Evolutionary conservation across 2,329 filamentous ascomycete genomes (phyloP), one percentile per base, ranked within the genome.

Genomic region (Colletotrichum sp.): DNA sequence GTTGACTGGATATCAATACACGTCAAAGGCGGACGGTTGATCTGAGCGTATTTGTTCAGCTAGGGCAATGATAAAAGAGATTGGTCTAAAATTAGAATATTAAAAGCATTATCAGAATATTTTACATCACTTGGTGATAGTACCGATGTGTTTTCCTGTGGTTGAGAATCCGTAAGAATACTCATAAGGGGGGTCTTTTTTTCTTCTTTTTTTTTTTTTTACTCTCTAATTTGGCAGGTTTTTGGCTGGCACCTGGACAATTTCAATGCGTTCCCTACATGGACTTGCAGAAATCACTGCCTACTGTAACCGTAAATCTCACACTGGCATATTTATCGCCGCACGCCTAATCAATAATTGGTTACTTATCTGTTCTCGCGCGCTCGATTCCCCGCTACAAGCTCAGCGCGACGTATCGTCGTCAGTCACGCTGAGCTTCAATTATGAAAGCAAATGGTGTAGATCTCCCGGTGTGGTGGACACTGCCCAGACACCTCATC

Each of bases 341-440:
- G 16, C 39, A n/a, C 39, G 39, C 39, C 0, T 44, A 19, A 44
- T 44, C 39, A n/a, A 44, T 44, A 44, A 0, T 44, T 1, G 39
- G 39, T 44, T 44, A 1, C 39, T 44, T 19, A 44, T n/a, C 19
- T 44, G 8, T 44, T 44, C 39, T 44, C 39, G 39, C 39, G 39
- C 39, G 39, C 16, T n/a, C 39, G 0, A 0, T 44, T 0, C 11
- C 16, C 39, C 8, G 39, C 39, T 44, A 19, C 8, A n/a, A 44
- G 19, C 0, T 8, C 19, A n/a, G 16, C 19, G 39, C 39, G 0
- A 44, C 0, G 39, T n/a, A n/a, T 44, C 19, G 9, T 0, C 39
- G 39, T 44, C 12, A 11, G 39, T 0, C 39, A 44, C 0, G 8
- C 39, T 0, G 0, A 44, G 36, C 3, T 44, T 1, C 39, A 1